Evolutionary conservation across 2,329 filamentous ascomycete genomes (phyloP), one percentile per base, ranked within the genome.

Genomic region (Cryphonectria carpinicola): DNA sequence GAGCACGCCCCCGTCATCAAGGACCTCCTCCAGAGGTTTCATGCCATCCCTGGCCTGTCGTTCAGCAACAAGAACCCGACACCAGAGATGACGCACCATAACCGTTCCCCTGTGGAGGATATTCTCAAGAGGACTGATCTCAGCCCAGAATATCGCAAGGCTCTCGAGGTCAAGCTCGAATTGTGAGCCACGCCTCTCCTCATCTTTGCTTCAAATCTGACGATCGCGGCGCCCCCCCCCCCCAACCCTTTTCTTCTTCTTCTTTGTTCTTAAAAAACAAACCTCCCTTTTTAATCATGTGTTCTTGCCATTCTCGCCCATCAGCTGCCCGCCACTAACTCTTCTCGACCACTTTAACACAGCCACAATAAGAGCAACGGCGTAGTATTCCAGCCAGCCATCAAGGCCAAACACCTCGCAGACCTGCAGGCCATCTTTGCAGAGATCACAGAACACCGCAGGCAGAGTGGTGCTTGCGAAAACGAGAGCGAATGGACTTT

Each of bases 61-160:
- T 28, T 58, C 25, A 58, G 25, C 54, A 58, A 58, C 54, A 58
- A 58, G 25, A 32, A 58, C 54, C 54, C 54, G 25, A 58, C 54
- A 8, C 17, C 25, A 25, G 54, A 58, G 54, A 28, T 28, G 54
- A 58, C 11, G 54, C n/a, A 58, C 11, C 54, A 32, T n/a, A n/a
- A n/a, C 46, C 46, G 8, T 49, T 49, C 46, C 8, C 46, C 46
- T 3, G 46, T 49, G 22, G 46, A 49, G 22, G 19, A 49, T n/a
- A 49, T 49, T 11, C 46, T 49, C 22, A 49, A 49, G 46, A 49
- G 46, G 3, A 49, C 19, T n/a, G 46, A 49, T n/a, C 46, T 49
- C 22, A 49, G 46, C 46, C 46, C 46, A 6, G 46, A 49, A 49
- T 49, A 49, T 7, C 46, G 46, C 46, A n/a, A 49, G 8, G 46